These are phyloP conservation scores for Astraeus odoratus DNA, from an alignment of 768 basidiomycete species.

Conservation along the genomic window DNA sequence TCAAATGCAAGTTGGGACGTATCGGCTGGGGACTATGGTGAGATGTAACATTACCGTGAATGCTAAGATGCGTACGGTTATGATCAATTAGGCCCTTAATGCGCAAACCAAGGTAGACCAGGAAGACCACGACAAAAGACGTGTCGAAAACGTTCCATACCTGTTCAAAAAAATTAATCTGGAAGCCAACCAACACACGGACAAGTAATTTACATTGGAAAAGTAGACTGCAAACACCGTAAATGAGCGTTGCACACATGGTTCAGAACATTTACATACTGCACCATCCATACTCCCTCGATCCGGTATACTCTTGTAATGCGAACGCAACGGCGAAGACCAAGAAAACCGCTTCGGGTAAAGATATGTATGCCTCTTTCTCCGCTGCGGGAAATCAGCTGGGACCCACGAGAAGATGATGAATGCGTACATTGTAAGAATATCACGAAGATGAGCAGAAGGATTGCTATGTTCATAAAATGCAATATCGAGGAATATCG, in stretches of 20 bases:
- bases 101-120: conserved; percentile 60
- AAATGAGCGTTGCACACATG: not conserved
- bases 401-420: not conserved
- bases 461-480: conserved; percentile 65
- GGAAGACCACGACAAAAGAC: conserved; percentile 61
- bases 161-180: conserved; percentile 30
- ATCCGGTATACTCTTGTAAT: conserved; percentile 82
- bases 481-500: conserved; percentile 73
- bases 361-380: conserved; percentile 41
- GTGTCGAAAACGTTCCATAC: conserved; percentile 92
- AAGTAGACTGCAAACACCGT: conserved; percentile 54
- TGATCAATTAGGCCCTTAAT: conserved; percentile 49
- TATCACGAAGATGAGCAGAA: conserved; percentile 63
- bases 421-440: conserved; percentile 61
- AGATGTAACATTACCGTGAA: not conserved
- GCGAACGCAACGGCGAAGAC: conserved; percentile 72
- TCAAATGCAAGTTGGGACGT: conserved; percentile 68
- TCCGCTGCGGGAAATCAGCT: conserved; percentile 39
- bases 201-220: conserved; percentile 53
- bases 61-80: conserved; percentile 37
- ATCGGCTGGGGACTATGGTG: conserved; percentile 25
- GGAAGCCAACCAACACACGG: conserved; percentile 3
- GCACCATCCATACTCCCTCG: conserved; percentile 82
- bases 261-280: conserved; percentile 43
- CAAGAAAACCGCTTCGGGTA: conserved; percentile 69